phyloP scores from a whole-genome alignment of 1,139 yeast genomes.

The Ogataea hybrid region DNA sequence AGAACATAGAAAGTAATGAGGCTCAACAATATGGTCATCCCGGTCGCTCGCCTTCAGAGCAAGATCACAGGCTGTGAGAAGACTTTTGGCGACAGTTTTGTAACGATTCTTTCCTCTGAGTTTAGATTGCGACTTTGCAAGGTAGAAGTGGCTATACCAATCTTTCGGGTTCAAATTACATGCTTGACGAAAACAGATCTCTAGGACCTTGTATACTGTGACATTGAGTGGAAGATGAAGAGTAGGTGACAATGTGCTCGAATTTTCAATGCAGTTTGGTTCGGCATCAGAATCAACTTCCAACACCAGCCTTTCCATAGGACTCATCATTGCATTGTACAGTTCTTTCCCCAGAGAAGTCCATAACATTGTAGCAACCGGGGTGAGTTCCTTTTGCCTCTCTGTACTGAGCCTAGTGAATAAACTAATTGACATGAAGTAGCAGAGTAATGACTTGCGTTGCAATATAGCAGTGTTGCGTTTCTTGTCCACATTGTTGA shows the following conservation, averaged over 20 bases:
- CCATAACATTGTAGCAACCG: slow-evolving; percentile 51
- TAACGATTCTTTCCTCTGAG: slow-evolving; percentile 31
- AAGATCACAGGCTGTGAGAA: slow-evolving; percentile 40
- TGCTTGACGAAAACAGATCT: slow-evolving; percentile 42
- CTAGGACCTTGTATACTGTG: slow-evolving; percentile 27
- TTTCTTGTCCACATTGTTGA: slow-evolving; percentile 64
- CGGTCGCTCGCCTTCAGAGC: slow-evolving; percentile 42
- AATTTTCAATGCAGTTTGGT: slow-evolving; percentile 28
- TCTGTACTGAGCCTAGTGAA: slow-evolving; percentile 33
- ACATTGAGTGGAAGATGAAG: slow-evolving; percentile 24
- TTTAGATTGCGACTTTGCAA: slow-evolving; percentile 61
- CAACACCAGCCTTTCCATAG: slow-evolving; percentile 64
- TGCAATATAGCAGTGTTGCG: slow-evolving; percentile 62
- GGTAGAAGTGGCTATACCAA: slow-evolving; percentile 63
- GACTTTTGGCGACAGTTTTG: slow-evolving; percentile 37
- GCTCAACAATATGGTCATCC: slow-evolving; percentile 65
- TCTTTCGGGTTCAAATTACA: slow-evolving; percentile 43
- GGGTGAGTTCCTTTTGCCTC: slow-evolving; percentile 27
- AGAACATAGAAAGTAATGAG: slow-evolving; percentile 67
- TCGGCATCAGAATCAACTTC: slow-evolving; percentile 33
- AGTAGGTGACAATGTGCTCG: background rate
- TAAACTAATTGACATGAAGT: slow-evolving; percentile 69
- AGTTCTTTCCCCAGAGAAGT: slow-evolving; percentile 57
- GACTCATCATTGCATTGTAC: slow-evolving; percentile 59
- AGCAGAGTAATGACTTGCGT: slow-evolving; percentile 68